Conservation (phyloP, 2,329 filamentous ascomycete genomes). For the Teratosphaeria pseudoeucalypti region DNA sequence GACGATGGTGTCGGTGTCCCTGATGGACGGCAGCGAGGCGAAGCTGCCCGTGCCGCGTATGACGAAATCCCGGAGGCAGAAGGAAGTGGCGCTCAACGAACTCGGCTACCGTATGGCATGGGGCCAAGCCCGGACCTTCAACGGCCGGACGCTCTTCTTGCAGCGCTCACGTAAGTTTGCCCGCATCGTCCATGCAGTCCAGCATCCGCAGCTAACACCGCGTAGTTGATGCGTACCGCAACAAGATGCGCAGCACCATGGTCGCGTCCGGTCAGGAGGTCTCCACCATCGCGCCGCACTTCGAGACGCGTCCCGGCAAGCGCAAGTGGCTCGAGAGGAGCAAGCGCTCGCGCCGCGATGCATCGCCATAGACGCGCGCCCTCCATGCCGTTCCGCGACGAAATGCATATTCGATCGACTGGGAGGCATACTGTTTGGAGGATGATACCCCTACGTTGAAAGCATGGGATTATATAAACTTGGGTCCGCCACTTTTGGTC, state of each 20-base stretch:
- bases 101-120: conserved; percentile 92
- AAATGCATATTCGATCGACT: background rate
- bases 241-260: conserved; percentile 78
- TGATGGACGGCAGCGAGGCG: conserved; percentile 58
- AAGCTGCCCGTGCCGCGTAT: conserved; percentile 68
- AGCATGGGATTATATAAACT: background rate
- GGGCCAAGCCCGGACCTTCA: conserved; percentile 88
- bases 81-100: conserved; percentile 87
- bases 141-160: conserved; percentile 73
- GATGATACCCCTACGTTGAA: background rate
- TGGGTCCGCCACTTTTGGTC: background rate
- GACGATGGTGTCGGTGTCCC: conserved; percentile 38
- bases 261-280: conserved; percentile 68
- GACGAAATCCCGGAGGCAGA: conserved; percentile 57
- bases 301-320: conserved; percentile 82
- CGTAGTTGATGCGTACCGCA: conserved; percentile 78
- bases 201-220: conserved; percentile 4
- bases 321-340: conserved; percentile 44
- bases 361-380: background rate
- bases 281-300: conserved; percentile 65
- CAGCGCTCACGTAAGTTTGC: conserved; percentile 73
- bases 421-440: background rate
- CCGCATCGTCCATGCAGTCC: background rate
- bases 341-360: conserved; percentile 21
- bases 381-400: background rate